These are phyloP conservation scores for Hydnomerulius pinastri DNA, from an alignment of 768 basidiomycete genomes.

Conservation along the genomic window DNA sequence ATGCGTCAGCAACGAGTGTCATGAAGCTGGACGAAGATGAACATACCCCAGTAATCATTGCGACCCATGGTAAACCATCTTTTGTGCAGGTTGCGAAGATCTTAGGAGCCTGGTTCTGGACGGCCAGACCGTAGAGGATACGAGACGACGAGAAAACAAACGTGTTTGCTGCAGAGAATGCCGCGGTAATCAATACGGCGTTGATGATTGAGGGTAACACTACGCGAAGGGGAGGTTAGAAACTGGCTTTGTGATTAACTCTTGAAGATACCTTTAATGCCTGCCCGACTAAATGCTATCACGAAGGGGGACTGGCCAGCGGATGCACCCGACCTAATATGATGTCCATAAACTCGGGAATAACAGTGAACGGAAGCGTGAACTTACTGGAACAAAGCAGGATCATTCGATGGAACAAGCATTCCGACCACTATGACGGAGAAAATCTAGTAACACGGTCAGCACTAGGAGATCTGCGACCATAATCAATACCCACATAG, in stretches of 20 bases:
- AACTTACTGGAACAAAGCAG: slow-evolving; percentile 44
- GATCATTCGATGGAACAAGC: slow-evolving; percentile 73
- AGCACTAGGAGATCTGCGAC: background rate
- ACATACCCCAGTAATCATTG: slow-evolving; percentile 32
- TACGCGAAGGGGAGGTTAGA: slow-evolving; percentile 14
- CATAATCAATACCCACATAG: slow-evolving; percentile 9
- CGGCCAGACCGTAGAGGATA: slow-evolving; percentile 46
- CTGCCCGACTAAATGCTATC: slow-evolving; percentile 73
- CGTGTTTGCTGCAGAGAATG: slow-evolving; percentile 70
- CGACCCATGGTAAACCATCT: slow-evolving; percentile 50
- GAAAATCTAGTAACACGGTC: slow-evolving; percentile 13
- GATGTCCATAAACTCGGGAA: background rate
- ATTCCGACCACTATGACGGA: slow-evolving; percentile 62
- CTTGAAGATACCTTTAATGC: slow-evolving; percentile 53
- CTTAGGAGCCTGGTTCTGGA: slow-evolving; percentile 51
- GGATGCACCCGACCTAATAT: slow-evolving; percentile 8
- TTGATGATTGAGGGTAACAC: slow-evolving; percentile 73
- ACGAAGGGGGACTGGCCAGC: slow-evolving; percentile 86
- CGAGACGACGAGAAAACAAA: slow-evolving; percentile 41
- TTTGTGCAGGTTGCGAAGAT: slow-evolving; percentile 49
- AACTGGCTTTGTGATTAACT: slow-evolving; percentile 10
- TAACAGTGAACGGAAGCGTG: background rate
- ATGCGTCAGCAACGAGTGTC: slow-evolving; percentile 17
- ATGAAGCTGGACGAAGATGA: background rate
- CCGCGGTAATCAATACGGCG: slow-evolving; percentile 67